These are phyloP conservation scores for Diplodia intermedia DNA, from an alignment of 2,329 filamentous ascomycete genomes.

Conservation along the genomic window DNA sequence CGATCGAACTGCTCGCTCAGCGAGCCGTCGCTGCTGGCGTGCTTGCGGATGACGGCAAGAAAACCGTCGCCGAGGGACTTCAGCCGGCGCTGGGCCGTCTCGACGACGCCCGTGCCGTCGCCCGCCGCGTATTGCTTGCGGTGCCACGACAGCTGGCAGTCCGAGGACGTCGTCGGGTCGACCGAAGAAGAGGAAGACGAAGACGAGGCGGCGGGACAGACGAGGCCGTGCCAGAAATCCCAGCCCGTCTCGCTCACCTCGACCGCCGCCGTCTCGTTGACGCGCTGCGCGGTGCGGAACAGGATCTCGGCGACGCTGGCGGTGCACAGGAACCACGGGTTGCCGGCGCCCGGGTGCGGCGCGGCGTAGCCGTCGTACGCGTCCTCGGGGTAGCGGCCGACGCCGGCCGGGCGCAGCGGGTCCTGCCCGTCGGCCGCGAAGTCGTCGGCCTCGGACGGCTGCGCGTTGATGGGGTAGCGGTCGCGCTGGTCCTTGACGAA, in stretches of 20 bases:
- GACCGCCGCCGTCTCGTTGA: slow-evolving; percentile 41
- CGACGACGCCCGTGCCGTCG: slow-evolving; percentile 34
- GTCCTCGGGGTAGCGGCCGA: slow-evolving; percentile 55
- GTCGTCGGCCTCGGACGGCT: slow-evolving; percentile 34
- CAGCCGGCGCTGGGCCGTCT: slow-evolving; percentile 44
- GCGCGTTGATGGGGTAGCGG: slow-evolving; percentile 50
- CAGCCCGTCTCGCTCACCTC: slow-evolving; percentile 42
- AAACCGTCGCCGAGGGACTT: slow-evolving; percentile 50
- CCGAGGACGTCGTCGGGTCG: too few relatives aligned
- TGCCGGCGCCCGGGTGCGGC: slow-evolving; percentile 41
- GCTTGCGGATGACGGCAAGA: slow-evolving; percentile 49
- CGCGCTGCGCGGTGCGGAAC: slow-evolving; percentile 46
- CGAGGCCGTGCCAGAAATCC: slow-evolving; percentile 49
- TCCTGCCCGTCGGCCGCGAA: slow-evolving; percentile 47
- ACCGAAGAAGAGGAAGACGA: slow-evolving; percentile 3
- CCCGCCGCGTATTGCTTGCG: slow-evolving; percentile 37
- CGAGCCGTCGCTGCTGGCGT: slow-evolving; percentile 48
- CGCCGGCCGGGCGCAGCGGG: slow-evolving; percentile 67
- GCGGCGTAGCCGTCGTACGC: slow-evolving; percentile 49
- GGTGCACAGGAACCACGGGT: slow-evolving; percentile 55
- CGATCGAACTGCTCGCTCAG: slow-evolving; percentile 56
- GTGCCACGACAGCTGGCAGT: slow-evolving; percentile 29
- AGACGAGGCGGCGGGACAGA: slow-evolving; percentile 34
- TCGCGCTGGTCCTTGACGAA: slow-evolving; percentile 45
- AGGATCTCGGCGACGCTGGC: slow-evolving; percentile 50